Base-by-base conservation (phyloP, 345 rosid genomes). In the Cardamine resedifolia region DNA sequence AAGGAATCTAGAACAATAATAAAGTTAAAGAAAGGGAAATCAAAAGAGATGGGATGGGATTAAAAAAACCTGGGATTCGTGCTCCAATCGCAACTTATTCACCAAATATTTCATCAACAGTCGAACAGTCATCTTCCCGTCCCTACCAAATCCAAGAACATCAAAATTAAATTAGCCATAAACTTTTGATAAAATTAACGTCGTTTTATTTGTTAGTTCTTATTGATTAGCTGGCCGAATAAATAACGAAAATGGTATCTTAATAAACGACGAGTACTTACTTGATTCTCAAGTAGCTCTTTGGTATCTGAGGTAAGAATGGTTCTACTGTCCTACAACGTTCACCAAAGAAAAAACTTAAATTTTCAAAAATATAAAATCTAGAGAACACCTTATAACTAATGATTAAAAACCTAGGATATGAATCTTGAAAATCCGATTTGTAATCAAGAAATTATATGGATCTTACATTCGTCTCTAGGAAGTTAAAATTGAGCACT, bases 271-370 rank as follows among this genome's bases (percentile, higher is more conserved):
- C 20, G 18, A 44, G 34, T 59, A 31, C 73, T 81, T 84, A 96
- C 99, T 92, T 96, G 96, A 96, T 96, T 84, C 99, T 87, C 63
- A 96, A 85, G 86, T 85, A 92, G 92, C 96, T 86, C 87, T 90
- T 92, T 1, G 89, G 86, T 85, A 96, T 87, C 70, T 92, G 99
- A 53, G 97, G 99, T 85, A 96, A 79, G 76, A 85, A 85, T 27
- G 98, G 97, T 68, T 91, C 96, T 83, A 76, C 85, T 8, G 80
- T 78, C 81, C 81, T 78, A 60, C 45, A 55, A 78, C 30, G 16
- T 49, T 58, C 62, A 70, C 36, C 70, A 56, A 57, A 49, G 6
- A 53, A 19, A 64, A 50, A 39, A 24, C 16, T 21, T 30, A 15
- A 9, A 41, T 1, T 1, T 4, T 1, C 1, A 8, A 69, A 23